These are phyloP conservation scores for Dinochytrium kinnereticum DNA, from an alignment of 371 early-diverging fungal genomes.

Conservation along the genomic window DNA sequence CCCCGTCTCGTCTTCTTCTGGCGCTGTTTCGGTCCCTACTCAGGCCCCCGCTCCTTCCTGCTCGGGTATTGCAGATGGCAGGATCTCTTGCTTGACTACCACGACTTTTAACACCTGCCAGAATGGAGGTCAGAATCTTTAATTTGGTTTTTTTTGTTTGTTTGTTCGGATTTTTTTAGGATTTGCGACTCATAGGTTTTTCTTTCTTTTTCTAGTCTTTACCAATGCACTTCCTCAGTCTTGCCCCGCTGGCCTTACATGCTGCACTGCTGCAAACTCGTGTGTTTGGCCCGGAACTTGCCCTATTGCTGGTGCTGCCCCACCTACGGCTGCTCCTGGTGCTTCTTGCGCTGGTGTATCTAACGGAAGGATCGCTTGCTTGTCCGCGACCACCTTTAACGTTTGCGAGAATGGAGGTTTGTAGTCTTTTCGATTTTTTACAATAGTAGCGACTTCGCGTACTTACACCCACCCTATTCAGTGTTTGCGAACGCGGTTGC, in stretches of 20 bases:
- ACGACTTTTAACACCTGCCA: constrained; percentile 4
- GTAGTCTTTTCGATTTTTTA: background rate
- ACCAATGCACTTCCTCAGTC: constrained; percentile 12
- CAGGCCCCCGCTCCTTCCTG: background rate
- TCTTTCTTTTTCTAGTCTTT: no score
- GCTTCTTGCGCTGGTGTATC: background rate
- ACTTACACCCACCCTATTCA: no score
- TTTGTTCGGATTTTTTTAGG: no score
- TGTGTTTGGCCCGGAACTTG: constrained; percentile 12
- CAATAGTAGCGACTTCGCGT: no score
- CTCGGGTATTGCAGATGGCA: constrained; percentile 1
- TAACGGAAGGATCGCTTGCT: constrained; percentile 18
- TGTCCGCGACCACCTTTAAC: constrained; percentile 24
- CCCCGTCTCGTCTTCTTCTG: constrained; percentile 1
- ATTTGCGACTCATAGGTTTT: no score
- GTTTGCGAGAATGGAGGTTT: constrained; percentile 21
- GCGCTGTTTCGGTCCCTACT: background rate
- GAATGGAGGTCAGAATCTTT: background rate
- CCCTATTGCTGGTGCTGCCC: background rate
- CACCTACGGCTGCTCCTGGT: background rate
- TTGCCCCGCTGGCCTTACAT: constrained; percentile 8
- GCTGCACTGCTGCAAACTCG: background rate
- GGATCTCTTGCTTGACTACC: background rate
- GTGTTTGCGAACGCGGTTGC: background rate
- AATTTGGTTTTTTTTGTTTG: no score